A percentile compares a stretch with the other conserved stretches of the same genome.
phyloP scores from a whole-genome alignment of 805 yeast species.

The Metschnikowia rubicola region DNA sequence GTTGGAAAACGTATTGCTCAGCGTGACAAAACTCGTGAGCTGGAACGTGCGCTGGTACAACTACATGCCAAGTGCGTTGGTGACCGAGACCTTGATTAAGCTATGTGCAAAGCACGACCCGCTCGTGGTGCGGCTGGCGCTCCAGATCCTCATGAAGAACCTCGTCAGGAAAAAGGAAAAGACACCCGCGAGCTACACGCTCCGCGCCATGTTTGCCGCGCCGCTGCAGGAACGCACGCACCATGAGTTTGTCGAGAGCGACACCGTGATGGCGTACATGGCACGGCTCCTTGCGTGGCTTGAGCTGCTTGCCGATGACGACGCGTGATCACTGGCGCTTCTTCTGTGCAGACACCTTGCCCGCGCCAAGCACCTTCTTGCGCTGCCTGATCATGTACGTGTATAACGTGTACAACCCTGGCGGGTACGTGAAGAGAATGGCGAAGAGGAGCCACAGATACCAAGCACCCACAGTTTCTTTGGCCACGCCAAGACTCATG shows the following conservation, averaged over 20 bases:
- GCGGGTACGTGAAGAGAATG: constrained; percentile 66
- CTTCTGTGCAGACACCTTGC: constrained; percentile 8
- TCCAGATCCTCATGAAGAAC: constrained; percentile 33
- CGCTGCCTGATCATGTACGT: constrained; percentile 89
- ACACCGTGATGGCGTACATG: constrained; percentile 33
- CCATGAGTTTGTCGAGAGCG: constrained; percentile 27
- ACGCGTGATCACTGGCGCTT: constrained; percentile 9
- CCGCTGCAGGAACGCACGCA: constrained; percentile 9
- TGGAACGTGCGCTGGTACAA: constrained; percentile 67
- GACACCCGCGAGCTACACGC: constrained; percentile 9
- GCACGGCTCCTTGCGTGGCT: constrained; percentile 29
- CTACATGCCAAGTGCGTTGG: constrained; percentile 45
- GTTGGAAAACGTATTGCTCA: constrained; percentile 32
- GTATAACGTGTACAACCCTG: constrained; percentile 83
- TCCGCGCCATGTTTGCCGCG: constrained; percentile 17
- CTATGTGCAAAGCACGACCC: constrained; percentile 40
- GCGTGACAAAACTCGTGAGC: constrained; percentile 48
- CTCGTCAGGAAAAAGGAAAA: constrained; percentile 8
- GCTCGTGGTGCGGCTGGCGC: constrained; percentile 36
- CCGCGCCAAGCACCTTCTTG: constrained; percentile 59
- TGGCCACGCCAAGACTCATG: constrained; percentile 71
- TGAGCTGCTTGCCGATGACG: constrained; percentile 14
- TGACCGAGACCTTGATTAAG: constrained; percentile 41
- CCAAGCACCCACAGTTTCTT: constrained; percentile 42
- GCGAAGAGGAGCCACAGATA: constrained; percentile 55